Base-by-base conservation (phyloP, 1,284 basidiomycete species). In the Trichosporon asahii region DNA sequence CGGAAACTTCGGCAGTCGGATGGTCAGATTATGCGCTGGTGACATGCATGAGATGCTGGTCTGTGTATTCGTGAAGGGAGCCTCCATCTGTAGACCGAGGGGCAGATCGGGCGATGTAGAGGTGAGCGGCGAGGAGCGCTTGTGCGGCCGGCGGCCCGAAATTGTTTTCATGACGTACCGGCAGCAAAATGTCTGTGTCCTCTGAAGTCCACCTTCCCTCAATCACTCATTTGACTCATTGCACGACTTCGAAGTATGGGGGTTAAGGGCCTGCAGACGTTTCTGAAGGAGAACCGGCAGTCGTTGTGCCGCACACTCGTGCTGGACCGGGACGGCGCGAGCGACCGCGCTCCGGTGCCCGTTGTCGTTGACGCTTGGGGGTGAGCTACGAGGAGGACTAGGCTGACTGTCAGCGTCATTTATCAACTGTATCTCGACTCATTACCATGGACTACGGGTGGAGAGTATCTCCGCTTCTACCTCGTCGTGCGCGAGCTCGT, bases 341-440 rank as follows among this genome's bases (percentile, higher is more conserved):
- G 67, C 21, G 65, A 69, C 1, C 68, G 75, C 68, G 69, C 68
- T n/a, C 67, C 71, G 18, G 71, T 73, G 53, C 76, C 85, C 11
- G 85, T 94, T 71, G 89, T 95, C 1, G 88, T 95, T 49, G 93
- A 95, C 84, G 92, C 89, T 57, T 93, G 91, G 92, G 93, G 92
- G 93, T 94, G 81, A 89, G 92, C 88, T 31, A 57, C 64, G 33
- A 63, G 21, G 27, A 2, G 57, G 55, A 1, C 11, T 14, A 1
- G 18, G 40, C 72, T 73, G 66, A 68, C 72, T 69, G 23, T 9
- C 76, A 95, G 93, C 33, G 90, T 95, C 81, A 90, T 95, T 73
- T 94, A 90, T 80, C 86, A 88, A 72, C 76, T 94, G 14, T 87
- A 91, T 73, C 84, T 87, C 53, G 86, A 87, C 71, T 86, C 85